A percentile compares a stretch with the other conserved stretches of the same genome.
phyloP scores from a whole-genome alignment of 2,329 filamentous ascomycete genomes.

The Ceratocystiopsis minuta region DNA sequence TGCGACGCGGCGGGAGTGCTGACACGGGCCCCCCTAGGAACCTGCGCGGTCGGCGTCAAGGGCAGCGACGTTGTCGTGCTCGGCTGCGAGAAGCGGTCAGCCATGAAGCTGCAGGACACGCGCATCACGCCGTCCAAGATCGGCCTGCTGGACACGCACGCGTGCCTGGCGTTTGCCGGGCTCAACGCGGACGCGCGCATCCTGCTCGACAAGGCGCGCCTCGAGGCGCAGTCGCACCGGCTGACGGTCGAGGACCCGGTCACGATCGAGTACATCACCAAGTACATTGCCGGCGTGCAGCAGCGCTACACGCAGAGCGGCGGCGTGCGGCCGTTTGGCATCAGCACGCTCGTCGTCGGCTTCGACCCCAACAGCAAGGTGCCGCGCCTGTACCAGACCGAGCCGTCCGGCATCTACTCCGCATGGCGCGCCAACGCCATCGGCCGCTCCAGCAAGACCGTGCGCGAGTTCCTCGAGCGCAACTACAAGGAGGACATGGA shows the following conservation, averaged over 20 bases:
- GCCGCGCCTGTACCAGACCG: constrained; percentile 88
- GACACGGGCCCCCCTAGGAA: constrained; percentile 37
- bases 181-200: constrained; percentile 97
- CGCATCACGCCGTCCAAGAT: constrained; percentile 99
- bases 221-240: constrained; percentile 94
- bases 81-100: constrained; percentile 95
- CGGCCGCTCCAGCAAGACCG: constrained; percentile 94
- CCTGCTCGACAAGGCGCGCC: constrained; percentile 89
- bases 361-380: constrained; percentile 86
- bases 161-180: constrained; percentile 91
- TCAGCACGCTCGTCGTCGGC: constrained; percentile 95
- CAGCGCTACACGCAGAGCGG: constrained; percentile 98
- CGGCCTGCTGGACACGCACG: constrained; percentile 77
- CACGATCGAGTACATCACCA: constrained; percentile 98
- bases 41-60: constrained; percentile 95
- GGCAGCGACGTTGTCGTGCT: constrained; percentile 86
- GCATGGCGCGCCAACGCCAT: constrained; percentile 99
- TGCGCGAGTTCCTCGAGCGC: constrained; percentile 93
- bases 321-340: constrained; percentile 95
- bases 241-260: constrained; percentile 94
- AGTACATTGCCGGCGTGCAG: constrained; percentile 94
- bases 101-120: constrained; percentile 98
- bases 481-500: constrained; percentile 99
- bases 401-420: constrained; percentile 98
- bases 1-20: not conserved